Base-by-base conservation (phyloP, 2,329 filamentous ascomycete species). In the Bipolaris sorokiniana region DNA sequence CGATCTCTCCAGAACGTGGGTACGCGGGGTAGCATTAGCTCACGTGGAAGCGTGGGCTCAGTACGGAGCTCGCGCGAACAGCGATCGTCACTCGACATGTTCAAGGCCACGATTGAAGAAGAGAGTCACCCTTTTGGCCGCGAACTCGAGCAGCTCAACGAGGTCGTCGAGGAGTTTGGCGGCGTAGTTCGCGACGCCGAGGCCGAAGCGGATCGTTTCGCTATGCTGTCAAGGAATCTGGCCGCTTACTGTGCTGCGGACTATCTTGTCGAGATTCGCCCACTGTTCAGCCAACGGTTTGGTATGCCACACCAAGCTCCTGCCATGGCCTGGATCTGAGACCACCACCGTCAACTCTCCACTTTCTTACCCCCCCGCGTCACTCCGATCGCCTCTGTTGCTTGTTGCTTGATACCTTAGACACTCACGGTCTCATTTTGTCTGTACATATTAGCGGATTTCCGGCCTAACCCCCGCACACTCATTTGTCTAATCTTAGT, bases 61-160 rank as follows among this genome's bases (percentile, higher is more conserved):
- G 80, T 80, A 48, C 70, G 72, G 11, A 74, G 83, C 18, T 86
- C 84, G 1, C 83, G 83, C 60, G 87, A 88, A 66, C 55, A 86
- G 81, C 78, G 83, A 75, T 60, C 71, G 31, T 78, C 76, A 9
- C 36, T 75, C 46, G 77, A 82, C 62, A 77, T 80, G 71, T 78
- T 82, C 72, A 61, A 52, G 18, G 55, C 58, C 54, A 64, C 69
- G 56, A 68, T 66, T 64, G 69, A 62, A 55, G 69, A 75, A 72
- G 62, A 84, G 76, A 34, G 77, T 44, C 86, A 95, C 74, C 94
- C 94, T 0, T 98, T 98, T 69, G 91, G 91, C 51, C 88, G 89
- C 48, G 95, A 99, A 77, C 82, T 98, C 51, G 92, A 91, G 54
- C 90, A 98, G 77, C 91, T 98, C 22, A 92, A 92, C 51, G 95